Percentiles rank a stretch among this genome's conserved stretches.
Evolutionary conservation across 2,329 filamentous ascomycete genomes (phyloP).

Genomic region (Beauveria varroae): DNA sequence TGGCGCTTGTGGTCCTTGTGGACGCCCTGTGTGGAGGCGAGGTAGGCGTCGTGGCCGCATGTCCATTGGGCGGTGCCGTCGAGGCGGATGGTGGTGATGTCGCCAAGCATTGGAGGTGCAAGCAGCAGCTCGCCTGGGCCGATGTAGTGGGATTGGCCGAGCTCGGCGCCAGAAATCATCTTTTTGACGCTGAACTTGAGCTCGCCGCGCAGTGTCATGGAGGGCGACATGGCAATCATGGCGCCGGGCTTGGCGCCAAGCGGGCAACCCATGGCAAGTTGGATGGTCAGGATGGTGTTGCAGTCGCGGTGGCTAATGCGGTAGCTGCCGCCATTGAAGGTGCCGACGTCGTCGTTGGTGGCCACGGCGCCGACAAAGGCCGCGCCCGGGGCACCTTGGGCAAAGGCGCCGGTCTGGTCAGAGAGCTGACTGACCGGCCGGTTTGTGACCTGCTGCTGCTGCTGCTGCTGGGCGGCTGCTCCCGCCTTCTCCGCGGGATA

Average conservation of each 20-base stretch:
- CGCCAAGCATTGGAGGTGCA: constrained; percentile 71
- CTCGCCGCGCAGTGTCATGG: constrained; percentile 72
- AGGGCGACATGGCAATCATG: constrained; percentile 94
- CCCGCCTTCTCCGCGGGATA: constrained; percentile 24
- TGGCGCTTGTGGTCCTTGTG: constrained; percentile 83
- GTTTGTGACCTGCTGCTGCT: constrained; percentile 15
- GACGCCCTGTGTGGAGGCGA: constrained; percentile 81
- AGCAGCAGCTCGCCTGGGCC: constrained; percentile 87
- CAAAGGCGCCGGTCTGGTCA: constrained; percentile 15
- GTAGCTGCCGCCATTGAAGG: constrained; percentile 93
- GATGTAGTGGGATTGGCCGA: constrained; percentile 71
- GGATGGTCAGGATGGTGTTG: constrained; percentile 83
- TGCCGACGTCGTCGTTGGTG: constrained; percentile 78
- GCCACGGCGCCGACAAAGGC: constrained; percentile 58
- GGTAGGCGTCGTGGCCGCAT: constrained; percentile 78
- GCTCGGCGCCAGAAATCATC: constrained; percentile 72
- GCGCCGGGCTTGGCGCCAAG: constrained; percentile 72
- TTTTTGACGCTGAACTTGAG: constrained; percentile 90
- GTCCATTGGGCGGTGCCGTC: constrained; percentile 69
- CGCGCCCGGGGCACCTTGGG: constrained; percentile 22
- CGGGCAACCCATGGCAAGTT: constrained; percentile 83
- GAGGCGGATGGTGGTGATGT: constrained; percentile 74
- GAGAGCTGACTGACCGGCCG: constrained; percentile 25
- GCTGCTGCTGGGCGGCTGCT: constrained; percentile 15
- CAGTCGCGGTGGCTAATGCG: constrained; percentile 86